Evolutionary conservation across 345 rosid genomes (phyloP).

Genomic region (Ceriops decandra): DNA sequence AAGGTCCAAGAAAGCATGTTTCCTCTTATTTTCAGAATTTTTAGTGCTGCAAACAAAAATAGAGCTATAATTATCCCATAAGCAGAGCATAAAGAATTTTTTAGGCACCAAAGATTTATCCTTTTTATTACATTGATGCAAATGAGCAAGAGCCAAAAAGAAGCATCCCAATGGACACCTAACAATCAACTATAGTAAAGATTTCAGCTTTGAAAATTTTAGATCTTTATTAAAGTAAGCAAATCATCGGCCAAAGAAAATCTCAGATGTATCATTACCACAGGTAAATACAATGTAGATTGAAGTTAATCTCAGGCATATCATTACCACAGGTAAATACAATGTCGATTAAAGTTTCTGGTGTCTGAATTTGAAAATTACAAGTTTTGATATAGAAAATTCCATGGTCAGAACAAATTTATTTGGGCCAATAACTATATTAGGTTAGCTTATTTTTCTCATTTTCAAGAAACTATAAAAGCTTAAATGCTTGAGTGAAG

Average conservation of each 20-base stretch:
- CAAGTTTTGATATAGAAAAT: background rate
- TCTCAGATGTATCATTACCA: no score
- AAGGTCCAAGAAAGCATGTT: conserved; percentile 53
- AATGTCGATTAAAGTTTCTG: background rate
- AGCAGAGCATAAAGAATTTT: background rate
- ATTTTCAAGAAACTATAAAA: no score
- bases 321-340: background rate
- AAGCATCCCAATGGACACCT: no score
- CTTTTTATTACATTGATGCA: no score
- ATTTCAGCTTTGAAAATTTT: background rate
- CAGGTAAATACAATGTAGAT: no score
- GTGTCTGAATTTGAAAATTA: background rate
- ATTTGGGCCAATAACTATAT: no score
- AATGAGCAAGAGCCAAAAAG: no score
- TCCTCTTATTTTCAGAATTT: conserved; percentile 74
- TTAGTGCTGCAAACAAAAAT: conserved; percentile 42
- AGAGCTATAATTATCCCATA: background rate
- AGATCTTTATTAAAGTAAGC: background rate
- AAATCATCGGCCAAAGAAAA: no score
- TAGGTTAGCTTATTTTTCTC: no score
- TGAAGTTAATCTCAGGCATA: background rate
- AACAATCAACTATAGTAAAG: background rate
- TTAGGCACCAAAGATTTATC: background rate
- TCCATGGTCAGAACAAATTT: no score
- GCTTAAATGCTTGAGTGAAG: no score